These are phyloP conservation scores for Globisporangium cederbergense DNA, from an alignment of 352 stramenopile genomes.

Conservation along the genomic window DNA sequence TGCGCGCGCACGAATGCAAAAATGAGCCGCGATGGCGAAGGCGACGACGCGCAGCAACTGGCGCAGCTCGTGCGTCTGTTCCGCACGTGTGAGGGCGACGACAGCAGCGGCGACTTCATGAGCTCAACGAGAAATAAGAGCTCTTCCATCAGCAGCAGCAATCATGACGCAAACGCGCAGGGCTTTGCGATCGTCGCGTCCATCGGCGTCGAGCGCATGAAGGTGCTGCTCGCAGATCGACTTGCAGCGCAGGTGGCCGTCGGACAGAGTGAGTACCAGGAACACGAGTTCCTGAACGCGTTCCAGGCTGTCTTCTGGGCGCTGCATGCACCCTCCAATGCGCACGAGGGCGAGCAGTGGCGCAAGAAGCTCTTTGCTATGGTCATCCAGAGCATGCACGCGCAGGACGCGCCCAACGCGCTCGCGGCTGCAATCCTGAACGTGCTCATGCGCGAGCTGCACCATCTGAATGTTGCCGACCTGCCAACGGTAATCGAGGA, in stretches of 20 bases:
- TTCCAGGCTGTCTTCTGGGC: conserved; percentile 42
- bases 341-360: conserved; percentile 22
- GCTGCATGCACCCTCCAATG: conserved; percentile 17
- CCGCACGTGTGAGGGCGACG: conserved; percentile 13
- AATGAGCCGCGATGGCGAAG: neutral
- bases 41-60: neutral
- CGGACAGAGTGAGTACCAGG: conserved; percentile 33
- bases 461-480: conserved; percentile 28
- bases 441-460: conserved; percentile 34
- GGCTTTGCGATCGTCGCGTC: conserved; percentile 18
- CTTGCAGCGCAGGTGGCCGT: conserved; percentile 20
- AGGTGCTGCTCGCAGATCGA: conserved; percentile 17
- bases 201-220: conserved; percentile 26
- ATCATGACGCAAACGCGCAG: neutral
- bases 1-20: conserved; percentile 10
- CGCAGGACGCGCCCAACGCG: conserved; percentile 21
- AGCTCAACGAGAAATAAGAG: neutral
- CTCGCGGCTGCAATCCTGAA: conserved; percentile 19
- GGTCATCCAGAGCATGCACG: conserved; percentile 28
- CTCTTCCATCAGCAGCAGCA: neutral
- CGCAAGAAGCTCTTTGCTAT: conserved; percentile 22
- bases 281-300: conserved; percentile 25
- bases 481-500: conserved; percentile 29
- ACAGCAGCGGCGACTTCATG: neutral
- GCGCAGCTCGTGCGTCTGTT: conserved; percentile 29